phyloP scores from a whole-genome alignment of 345 rosid species.

The Toxicodendron radicans region DNA sequence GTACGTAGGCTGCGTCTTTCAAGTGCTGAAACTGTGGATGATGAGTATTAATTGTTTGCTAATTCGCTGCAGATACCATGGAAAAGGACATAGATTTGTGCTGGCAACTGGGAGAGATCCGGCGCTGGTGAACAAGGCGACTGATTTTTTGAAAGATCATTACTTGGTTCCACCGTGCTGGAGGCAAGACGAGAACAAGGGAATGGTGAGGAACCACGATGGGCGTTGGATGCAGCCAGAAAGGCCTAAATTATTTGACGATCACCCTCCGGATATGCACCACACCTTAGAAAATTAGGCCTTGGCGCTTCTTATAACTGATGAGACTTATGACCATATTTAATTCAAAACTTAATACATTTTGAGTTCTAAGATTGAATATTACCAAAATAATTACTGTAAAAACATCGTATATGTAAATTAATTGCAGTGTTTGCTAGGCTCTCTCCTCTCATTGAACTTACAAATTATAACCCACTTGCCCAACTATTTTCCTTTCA shows the following conservation, averaged over 20 bases:
- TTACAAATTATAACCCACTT: too few relatives aligned
- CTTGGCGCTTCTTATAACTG: slow-evolving; percentile 18
- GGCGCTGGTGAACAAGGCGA: slow-evolving; percentile 78
- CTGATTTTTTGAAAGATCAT: slow-evolving; percentile 74
- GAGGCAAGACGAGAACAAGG: slow-evolving; percentile 83
- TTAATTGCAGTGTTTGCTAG: too few relatives aligned
- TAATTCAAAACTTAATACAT: too few relatives aligned
- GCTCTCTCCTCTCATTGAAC: too few relatives aligned
- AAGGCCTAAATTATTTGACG: slow-evolving; percentile 56
- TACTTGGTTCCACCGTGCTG: slow-evolving; percentile 76
- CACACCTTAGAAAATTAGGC: slow-evolving; percentile 48
- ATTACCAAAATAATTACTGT: too few relatives aligned
- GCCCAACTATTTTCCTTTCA: too few relatives aligned
- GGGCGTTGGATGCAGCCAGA: slow-evolving; percentile 87
- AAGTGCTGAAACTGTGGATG: too few relatives aligned
- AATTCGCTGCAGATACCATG: slow-evolving; percentile 53
- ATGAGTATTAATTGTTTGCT: background rate
- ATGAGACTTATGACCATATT: too few relatives aligned
- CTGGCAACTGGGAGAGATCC: slow-evolving; percentile 72
- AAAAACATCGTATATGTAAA: too few relatives aligned
- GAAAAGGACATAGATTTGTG: slow-evolving; percentile 70
- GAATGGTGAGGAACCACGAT: slow-evolving; percentile 57
- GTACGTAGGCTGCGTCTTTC: too few relatives aligned
- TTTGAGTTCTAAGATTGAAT: too few relatives aligned
- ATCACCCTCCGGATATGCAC: slow-evolving; percentile 53